phyloP scores from a whole-genome alignment of 805 yeast species.

The Citeromyces nyonsensis region DNA sequence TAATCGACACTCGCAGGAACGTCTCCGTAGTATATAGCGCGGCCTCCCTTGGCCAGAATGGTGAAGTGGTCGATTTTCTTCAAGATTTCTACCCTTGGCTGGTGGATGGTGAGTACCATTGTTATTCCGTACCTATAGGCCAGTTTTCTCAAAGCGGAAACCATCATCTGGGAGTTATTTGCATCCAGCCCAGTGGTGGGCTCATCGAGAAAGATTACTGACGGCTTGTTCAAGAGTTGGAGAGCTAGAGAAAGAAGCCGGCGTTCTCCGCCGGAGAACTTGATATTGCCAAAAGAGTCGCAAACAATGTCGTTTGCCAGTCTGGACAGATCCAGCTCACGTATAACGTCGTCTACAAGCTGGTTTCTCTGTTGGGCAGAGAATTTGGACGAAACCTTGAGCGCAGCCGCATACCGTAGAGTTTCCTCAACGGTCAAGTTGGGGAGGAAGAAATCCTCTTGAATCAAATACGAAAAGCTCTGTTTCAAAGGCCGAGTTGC shows the following conservation, averaged over 20 bases:
- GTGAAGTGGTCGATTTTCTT: slow-evolving; percentile 45
- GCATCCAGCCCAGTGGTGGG: slow-evolving; percentile 76
- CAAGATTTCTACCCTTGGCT: slow-evolving; percentile 58
- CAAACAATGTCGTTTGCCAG: slow-evolving; percentile 35
- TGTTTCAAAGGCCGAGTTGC: slow-evolving; percentile 7
- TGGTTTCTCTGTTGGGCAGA: slow-evolving; percentile 21
- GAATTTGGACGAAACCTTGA: slow-evolving; percentile 30
- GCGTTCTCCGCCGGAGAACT: slow-evolving; percentile 66
- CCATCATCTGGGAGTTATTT: slow-evolving; percentile 42
- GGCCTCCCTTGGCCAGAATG: slow-evolving; percentile 45
- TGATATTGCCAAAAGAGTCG: slow-evolving; percentile 24
- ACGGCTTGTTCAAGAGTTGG: slow-evolving; percentile 53
- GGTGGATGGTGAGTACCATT: slow-evolving; percentile 55
- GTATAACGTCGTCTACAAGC: slow-evolving; percentile 35
- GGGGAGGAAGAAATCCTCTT: slow-evolving; percentile 50
- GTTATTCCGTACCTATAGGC: slow-evolving; percentile 42
- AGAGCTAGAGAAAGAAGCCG: slow-evolving; percentile 56
- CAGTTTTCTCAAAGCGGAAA: slow-evolving; percentile 36
- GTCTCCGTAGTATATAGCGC: slow-evolving; percentile 6
- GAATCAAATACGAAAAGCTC: slow-evolving; percentile 40
- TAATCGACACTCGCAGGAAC: slow-evolving; percentile 3
- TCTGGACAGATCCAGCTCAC: slow-evolving; percentile 40
- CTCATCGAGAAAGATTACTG: slow-evolving; percentile 56
- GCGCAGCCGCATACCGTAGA: slow-evolving; percentile 43
- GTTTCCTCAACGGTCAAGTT: slow-evolving; percentile 55